Conservation (phyloP, 768 basidiomycete species). For the Amanita pseudoporphyria region DNA sequence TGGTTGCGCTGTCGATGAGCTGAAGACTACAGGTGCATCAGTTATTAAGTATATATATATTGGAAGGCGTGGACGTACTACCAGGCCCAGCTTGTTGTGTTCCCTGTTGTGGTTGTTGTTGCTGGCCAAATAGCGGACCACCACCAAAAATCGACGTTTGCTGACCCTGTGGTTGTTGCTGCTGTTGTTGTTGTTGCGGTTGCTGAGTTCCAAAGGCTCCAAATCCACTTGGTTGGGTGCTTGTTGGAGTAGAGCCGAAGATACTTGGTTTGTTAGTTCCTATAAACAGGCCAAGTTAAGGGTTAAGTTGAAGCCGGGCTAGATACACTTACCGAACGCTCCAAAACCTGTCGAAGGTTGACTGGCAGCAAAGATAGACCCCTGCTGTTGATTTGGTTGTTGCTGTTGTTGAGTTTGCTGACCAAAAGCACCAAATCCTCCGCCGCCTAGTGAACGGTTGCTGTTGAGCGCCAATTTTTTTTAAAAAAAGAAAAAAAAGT, state of each 20-base stretch:
- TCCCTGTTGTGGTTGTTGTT: conserved; percentile 20
- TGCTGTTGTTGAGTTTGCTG: conserved; percentile 7
- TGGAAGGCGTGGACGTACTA: conserved; percentile 13
- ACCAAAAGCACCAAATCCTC: conserved; percentile 21
- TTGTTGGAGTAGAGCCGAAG: conserved; percentile 29
- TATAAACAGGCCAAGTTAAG: conserved; percentile 8
- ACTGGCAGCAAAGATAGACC: conserved; percentile 28
- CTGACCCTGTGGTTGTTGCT: conserved; percentile 24
- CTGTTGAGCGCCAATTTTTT: background rate
- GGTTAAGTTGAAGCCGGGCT: background rate
- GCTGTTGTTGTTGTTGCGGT: conserved; percentile 30
- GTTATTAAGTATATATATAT: background rate
- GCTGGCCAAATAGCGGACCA: conserved; percentile 7
- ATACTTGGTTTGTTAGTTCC: conserved; percentile 30
- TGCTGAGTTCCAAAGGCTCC: conserved; percentile 27
- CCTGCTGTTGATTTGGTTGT: conserved; percentile 7
- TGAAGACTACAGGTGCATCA: background rate
- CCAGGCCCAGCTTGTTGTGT: conserved; percentile 20
- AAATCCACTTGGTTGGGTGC: conserved; percentile 30
- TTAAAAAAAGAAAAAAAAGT: background rate
- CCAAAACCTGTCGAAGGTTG: conserved; percentile 24
- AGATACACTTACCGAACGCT: conserved; percentile 22
- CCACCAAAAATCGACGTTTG: conserved; percentile 20
- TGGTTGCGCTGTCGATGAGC: background rate
- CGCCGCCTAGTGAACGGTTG: conserved; percentile 10